phyloP scores from a whole-genome alignment of 1,284 basidiomycete species.

The Inonotus hispidus region DNA sequence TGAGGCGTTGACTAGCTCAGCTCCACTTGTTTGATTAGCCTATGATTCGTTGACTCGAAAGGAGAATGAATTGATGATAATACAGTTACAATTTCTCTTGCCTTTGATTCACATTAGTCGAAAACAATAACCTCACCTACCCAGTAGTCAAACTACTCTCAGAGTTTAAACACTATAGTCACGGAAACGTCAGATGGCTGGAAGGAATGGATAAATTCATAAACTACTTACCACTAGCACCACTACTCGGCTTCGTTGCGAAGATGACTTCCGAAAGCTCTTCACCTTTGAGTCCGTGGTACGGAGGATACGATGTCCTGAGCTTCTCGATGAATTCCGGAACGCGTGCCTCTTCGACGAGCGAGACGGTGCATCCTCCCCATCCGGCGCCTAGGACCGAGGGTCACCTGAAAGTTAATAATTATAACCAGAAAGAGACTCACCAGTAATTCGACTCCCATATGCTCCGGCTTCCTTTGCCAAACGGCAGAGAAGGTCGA shows the following conservation, averaged over 20 bases:
- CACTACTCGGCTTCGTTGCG: conserved; percentile 79
- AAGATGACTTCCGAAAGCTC: conserved; percentile 68
- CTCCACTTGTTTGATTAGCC: too few species aligned
- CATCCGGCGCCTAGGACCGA: conserved; percentile 68
- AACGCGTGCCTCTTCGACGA: conserved; percentile 67
- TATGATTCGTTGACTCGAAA: too few species aligned
- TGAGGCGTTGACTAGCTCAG: too few species aligned
- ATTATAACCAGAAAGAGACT: conserved; percentile 8
- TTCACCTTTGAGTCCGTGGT: conserved; percentile 54
- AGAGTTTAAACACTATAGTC: not conserved
- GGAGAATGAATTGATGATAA: too few species aligned
- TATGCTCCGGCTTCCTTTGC: conserved; percentile 66
- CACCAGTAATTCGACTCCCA: conserved; percentile 73
- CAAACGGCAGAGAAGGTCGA: conserved; percentile 63
- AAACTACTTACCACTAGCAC: conserved; percentile 62
- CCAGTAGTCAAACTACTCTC: not conserved
- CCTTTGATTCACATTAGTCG: too few species aligned
- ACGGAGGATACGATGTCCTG: conserved; percentile 55
- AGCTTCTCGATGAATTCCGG: conserved; percentile 63
- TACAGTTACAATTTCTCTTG: too few species aligned
- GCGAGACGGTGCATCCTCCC: conserved; percentile 85
- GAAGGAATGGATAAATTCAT: not conserved
- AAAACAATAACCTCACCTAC: not conserved
- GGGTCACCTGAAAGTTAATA: not conserved
- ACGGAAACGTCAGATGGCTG: not conserved